Evolutionary conservation across 805 yeast species (phyloP).

Genomic region (Kazachstania bromeliacearum): DNA sequence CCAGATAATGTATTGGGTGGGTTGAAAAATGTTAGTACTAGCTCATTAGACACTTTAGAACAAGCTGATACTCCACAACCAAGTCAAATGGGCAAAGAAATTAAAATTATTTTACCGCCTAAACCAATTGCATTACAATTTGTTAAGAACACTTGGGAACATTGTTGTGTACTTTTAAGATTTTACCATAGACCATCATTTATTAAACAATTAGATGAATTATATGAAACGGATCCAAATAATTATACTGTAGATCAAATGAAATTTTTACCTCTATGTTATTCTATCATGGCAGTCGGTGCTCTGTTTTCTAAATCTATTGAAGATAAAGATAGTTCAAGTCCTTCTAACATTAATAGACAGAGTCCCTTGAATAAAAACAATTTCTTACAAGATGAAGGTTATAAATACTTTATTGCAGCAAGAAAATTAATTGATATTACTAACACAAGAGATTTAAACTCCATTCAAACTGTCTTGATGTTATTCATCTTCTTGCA

Average conservation of each 20-base stretch:
- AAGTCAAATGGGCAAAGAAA: constrained; percentile 34
- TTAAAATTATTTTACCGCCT: constrained; percentile 65
- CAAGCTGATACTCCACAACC: constrained; percentile 1
- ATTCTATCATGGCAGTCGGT: constrained; percentile 81
- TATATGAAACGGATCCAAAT: constrained; percentile 70
- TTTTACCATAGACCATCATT: constrained; percentile 84
- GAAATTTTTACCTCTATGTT: constrained; percentile 70
- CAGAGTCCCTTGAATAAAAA: constrained; percentile 10
- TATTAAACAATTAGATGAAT: constrained; percentile 59
- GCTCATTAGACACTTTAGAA: constrained; percentile 4
- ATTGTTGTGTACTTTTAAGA: constrained; percentile 74
- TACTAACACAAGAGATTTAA: constrained; percentile 74
- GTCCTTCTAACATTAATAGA: not conserved
- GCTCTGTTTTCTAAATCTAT: constrained; percentile 49
- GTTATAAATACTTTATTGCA: constrained; percentile 75
- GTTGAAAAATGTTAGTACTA: constrained; percentile 3
- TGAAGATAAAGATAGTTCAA: not conserved
- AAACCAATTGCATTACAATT: constrained; percentile 64
- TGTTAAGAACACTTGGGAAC: constrained; percentile 73
- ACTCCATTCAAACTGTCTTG: constrained; percentile 76
- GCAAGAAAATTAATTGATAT: constrained; percentile 79
- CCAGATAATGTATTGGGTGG: constrained; percentile 7
- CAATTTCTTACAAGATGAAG: constrained; percentile 45
- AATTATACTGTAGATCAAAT: constrained; percentile 71
- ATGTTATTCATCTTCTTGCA: constrained; percentile 82